A percentile compares a stretch with the other conserved stretches of the same genome.
phyloP scores from a whole-genome alignment of 768 basidiomycete genomes.

The Collybia sp. region DNA sequence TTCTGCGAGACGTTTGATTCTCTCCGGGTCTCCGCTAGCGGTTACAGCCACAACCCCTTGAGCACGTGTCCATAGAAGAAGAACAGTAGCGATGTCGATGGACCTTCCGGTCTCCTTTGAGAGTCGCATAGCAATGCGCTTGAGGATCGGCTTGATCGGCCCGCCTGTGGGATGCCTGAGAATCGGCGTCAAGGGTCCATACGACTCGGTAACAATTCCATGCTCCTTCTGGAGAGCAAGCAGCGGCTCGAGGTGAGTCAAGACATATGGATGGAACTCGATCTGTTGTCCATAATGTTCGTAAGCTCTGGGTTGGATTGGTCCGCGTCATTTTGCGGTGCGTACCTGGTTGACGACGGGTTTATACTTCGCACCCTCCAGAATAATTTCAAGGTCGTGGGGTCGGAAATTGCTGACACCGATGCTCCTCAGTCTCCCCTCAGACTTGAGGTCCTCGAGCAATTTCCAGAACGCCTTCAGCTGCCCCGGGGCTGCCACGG shows the following conservation, averaged over 20 bases:
- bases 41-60: constrained; percentile 27
- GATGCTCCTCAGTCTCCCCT: constrained; percentile 33
- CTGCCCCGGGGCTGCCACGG: constrained; percentile 18
- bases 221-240: constrained; percentile 9
- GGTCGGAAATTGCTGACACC: constrained; percentile 53
- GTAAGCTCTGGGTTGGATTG: too few species aligned
- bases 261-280: constrained; percentile 8
- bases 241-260: constrained; percentile 4
- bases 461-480: constrained; percentile 39
- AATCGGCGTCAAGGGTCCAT: constrained; percentile 10
- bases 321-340: neutral
- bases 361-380: constrained; percentile 40
- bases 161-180: neutral
- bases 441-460: constrained; percentile 44
- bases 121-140: constrained; percentile 23
- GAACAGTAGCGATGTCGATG: constrained; percentile 17
- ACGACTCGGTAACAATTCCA: constrained; percentile 6
- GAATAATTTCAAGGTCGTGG: constrained; percentile 36
- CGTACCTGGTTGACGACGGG: constrained; percentile 51
- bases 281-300: neutral
- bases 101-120: constrained; percentile 13
- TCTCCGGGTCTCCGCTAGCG: constrained; percentile 23
- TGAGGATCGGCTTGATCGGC: constrained; percentile 7
- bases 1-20: constrained; percentile 24
- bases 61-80: constrained; percentile 29